Evolutionary conservation across 345 rosid genomes (phyloP).

Genomic region (Corchorus capsularis): DNA sequence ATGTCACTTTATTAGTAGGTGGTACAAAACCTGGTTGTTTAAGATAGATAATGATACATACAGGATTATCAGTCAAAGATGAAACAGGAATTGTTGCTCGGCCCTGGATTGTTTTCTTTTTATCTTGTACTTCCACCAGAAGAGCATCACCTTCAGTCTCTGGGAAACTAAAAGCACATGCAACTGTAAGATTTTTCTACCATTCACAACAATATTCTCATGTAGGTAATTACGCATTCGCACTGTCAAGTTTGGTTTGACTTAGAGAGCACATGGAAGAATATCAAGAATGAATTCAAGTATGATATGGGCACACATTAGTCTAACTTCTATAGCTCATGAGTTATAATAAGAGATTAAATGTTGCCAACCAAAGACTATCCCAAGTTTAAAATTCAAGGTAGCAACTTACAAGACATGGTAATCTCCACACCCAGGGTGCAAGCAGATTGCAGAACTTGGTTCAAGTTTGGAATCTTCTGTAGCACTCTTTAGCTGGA

Average conservation of each 20-base stretch:
- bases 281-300: neutral
- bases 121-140: conserved; percentile 79
- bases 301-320: neutral
- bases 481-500: conserved; percentile 71
- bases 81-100: conserved; percentile 69
- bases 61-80: conserved; percentile 70
- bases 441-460: conserved; percentile 66
- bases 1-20: conserved; percentile 3
- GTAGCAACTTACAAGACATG: conserved; percentile 77
- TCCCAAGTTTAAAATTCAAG: neutral
- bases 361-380: neutral
- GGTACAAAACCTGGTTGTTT: conserved; percentile 13
- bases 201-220: neutral
- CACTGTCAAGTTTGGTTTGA: conserved; percentile 12
- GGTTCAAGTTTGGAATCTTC: conserved; percentile 63
- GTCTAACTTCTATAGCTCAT: neutral
- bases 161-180: conserved; percentile 63
- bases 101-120: conserved; percentile 67
- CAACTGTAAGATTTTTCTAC: conserved; percentile 26
- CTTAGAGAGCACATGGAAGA: neutral
- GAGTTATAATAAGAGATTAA: neutral
- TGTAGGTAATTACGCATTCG: conserved; percentile 4
- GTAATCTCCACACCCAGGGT: conserved; percentile 82
- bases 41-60: conserved; percentile 41
- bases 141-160: conserved; percentile 84